Conservation (phyloP, 257 asterid species). For the Coffea eugenioides region DNA sequence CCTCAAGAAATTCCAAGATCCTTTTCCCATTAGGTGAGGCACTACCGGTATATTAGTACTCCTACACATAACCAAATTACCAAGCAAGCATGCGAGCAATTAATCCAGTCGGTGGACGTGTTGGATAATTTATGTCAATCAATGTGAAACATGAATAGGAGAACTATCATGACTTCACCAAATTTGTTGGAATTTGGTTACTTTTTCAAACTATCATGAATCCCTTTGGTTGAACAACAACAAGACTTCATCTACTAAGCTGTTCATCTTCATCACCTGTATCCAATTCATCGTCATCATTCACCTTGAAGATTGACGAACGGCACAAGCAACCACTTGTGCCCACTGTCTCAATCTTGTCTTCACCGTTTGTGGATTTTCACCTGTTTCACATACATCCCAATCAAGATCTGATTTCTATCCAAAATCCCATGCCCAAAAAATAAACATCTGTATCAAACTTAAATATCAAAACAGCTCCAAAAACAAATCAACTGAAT, state of each 20-base stretch:
- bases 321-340: slow-evolving; percentile 72
- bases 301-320: slow-evolving; percentile 53
- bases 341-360: slow-evolving; percentile 78
- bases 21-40: slow-evolving; percentile 21
- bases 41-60: not conserved
- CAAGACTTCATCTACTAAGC: not conserved
- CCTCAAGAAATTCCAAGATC: slow-evolving; percentile 6
- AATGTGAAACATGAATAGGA: not conserved
- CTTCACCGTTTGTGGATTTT: slow-evolving; percentile 66
- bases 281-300: not conserved
- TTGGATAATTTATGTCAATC: slow-evolving; percentile 11
- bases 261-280: not conserved
- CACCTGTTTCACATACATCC: slow-evolving; percentile 33
- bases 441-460: not conserved
- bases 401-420: not conserved
- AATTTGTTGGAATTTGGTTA: slow-evolving; percentile 18
- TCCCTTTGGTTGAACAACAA: not conserved
- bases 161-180: slow-evolving; percentile 11
- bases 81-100: slow-evolving; percentile 28
- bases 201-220: not conserved
- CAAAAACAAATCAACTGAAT: not conserved
- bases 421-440: not conserved
- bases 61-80: slow-evolving; percentile 6
- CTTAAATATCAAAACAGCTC: not conserved
- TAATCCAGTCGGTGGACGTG: slow-evolving; percentile 22